A percentile compares a stretch with the other conserved stretches of the same genome.
phyloP scores from a whole-genome alignment of 2,329 filamentous ascomycete species.

The Phyllosticta capitalensis region DNA sequence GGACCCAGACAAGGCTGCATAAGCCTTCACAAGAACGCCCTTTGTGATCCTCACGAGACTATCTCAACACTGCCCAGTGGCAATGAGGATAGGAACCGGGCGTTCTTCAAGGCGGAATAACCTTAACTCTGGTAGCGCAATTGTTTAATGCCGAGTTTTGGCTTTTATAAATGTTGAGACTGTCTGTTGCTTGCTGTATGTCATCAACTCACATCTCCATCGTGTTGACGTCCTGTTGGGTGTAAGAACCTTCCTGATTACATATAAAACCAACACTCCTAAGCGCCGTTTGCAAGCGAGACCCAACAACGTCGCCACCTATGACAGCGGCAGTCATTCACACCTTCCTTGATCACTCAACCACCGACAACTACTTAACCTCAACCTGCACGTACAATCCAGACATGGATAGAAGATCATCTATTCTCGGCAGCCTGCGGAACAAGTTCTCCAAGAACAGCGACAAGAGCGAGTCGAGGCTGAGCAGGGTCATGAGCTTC shows the following conservation, averaged over 20 bases:
- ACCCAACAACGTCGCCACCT: background rate
- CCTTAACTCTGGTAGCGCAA: background rate
- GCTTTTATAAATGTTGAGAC: background rate
- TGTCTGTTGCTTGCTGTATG: background rate
- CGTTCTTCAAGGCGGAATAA: background rate
- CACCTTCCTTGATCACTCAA: background rate
- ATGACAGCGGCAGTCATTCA: background rate
- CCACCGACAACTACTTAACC: background rate
- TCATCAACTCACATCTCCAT: background rate
- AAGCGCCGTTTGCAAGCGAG: background rate
- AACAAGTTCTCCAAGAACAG: conserved; percentile 15
- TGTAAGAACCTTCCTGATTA: background rate
- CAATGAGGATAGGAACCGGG: background rate
- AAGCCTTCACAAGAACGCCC: background rate
- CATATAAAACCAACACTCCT: background rate
- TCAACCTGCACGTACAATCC: background rate
- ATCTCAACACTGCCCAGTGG: background rate
- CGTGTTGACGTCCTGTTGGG: background rate
- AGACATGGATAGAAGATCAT: conserved; percentile 5
- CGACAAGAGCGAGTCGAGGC: background rate
- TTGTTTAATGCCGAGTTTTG: no score
- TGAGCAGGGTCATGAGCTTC: conserved; percentile 13
- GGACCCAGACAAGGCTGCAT: background rate
- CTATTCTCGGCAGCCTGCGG: conserved; percentile 19
- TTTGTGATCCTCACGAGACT: background rate